A percentile compares a stretch with the other conserved stretches of the same genome.
Conservation (phyloP, 805 yeast genomes). For the Candida saitoana region DNA sequence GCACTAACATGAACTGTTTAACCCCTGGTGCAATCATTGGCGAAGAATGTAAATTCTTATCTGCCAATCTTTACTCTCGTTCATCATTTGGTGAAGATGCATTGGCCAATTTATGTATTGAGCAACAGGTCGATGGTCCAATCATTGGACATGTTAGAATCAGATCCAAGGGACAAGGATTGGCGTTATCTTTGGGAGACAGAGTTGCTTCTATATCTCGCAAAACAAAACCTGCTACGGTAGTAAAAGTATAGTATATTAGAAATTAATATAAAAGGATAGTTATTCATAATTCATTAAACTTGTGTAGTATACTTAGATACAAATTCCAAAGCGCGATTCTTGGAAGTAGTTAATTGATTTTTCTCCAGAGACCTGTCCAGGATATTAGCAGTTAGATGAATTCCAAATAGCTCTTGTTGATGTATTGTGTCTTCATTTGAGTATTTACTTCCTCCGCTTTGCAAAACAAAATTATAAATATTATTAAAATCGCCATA, state of each 20-base stretch:
- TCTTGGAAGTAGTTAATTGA: conserved; percentile 6
- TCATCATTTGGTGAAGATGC: conserved; percentile 98
- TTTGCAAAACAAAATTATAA: conserved; percentile 10
- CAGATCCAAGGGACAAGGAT: conserved; percentile 95
- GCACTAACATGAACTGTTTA: conserved; percentile 90
- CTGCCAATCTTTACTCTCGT: conserved; percentile 89
- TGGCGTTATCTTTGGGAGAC: conserved; percentile 92
- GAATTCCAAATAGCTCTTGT: conserved; percentile 12
- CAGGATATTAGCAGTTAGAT: conserved; percentile 16
- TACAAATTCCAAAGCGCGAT: conserved; percentile 1
- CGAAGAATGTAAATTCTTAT: conserved; percentile 83
- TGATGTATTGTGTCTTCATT: conserved; percentile 15
- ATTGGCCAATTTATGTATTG: conserved; percentile 90
- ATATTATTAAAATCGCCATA: conserved; percentile 20
- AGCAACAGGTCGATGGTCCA: conserved; percentile 67
- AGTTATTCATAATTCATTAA: background rate
- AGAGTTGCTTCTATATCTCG: conserved; percentile 82
- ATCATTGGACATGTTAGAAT: conserved; percentile 93
- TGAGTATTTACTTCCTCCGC: conserved; percentile 5
- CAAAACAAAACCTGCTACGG: conserved; percentile 22
- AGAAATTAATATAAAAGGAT: background rate
- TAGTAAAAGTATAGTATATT: conserved; percentile 4
- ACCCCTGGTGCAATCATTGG: conserved; percentile 91
- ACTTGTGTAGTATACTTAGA: background rate
- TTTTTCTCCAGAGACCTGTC: conserved; percentile 13